Evolutionary conservation across 768 basidiomycete genomes (phyloP).

Genomic region (Hortiboletus flavorubellus): DNA sequence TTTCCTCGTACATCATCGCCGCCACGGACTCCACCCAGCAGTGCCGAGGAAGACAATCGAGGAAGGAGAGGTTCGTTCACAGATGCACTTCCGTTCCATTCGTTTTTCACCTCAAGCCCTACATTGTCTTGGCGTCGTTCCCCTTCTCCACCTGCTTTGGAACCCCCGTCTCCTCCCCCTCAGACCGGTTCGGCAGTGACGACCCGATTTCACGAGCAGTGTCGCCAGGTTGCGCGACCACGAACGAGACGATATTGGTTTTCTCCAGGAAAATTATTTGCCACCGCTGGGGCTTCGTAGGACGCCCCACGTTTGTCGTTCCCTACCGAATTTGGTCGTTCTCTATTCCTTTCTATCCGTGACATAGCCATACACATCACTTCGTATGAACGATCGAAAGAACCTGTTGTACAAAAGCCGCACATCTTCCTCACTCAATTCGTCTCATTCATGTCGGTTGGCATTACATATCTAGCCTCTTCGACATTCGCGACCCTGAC

Average conservation of each 20-base stretch:
- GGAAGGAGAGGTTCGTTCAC: slow-evolving; percentile 31
- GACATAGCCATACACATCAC: slow-evolving; percentile 1
- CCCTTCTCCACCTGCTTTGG: slow-evolving; percentile 40
- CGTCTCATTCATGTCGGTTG: slow-evolving; percentile 15
- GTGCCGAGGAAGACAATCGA: slow-evolving; percentile 24
- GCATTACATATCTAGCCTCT: slow-evolving; percentile 27
- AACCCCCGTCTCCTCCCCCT: slow-evolving; percentile 27
- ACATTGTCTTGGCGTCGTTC: slow-evolving; percentile 34
- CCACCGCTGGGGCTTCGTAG: slow-evolving; percentile 39
- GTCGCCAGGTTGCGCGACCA: slow-evolving; percentile 33
- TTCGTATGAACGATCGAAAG: slow-evolving; percentile 20
- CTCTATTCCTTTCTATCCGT: neutral
- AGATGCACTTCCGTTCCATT: slow-evolving; percentile 47
- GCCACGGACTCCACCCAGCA: slow-evolving; percentile 23
- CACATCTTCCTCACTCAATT: slow-evolving; percentile 9
- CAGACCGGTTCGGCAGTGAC: slow-evolving; percentile 13
- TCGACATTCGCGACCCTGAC: slow-evolving; percentile 22
- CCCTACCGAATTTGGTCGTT: slow-evolving; percentile 4
- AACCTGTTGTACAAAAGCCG: slow-evolving; percentile 21
- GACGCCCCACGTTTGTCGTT: slow-evolving; percentile 1
- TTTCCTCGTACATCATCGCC: slow-evolving; percentile 31
- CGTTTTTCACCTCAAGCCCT: slow-evolving; percentile 31
- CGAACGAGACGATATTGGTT: slow-evolving; percentile 53
- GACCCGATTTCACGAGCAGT: slow-evolving; percentile 30
- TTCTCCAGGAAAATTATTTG: slow-evolving; percentile 49